Evolutionary conservation across 2,329 filamentous ascomycete species (phyloP), one percentile per base, ranked within the genome.

Genomic region (Trichoderma aggressivum): DNA sequence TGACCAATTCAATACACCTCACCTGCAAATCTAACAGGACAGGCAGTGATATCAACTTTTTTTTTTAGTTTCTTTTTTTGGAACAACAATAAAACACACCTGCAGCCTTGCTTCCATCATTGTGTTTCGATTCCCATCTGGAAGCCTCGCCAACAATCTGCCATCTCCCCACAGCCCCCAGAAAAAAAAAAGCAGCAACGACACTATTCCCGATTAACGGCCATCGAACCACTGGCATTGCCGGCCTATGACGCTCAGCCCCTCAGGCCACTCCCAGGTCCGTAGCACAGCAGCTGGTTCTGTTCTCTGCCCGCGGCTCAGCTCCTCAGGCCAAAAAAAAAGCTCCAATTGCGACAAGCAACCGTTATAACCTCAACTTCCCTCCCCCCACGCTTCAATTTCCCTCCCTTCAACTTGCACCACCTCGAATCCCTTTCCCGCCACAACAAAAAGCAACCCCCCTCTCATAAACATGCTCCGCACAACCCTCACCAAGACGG

Each of bases 391-490:
- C 67, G 32, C 72, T 72, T 72, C 72, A 73, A 58, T 71, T 53
- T 68, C 61, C 16, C 53, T 66, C 60, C 68, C 53, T 70, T 59
- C 47, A 34, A 59, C 58, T 67, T 53, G 18, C 73, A 71, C 11
- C n/a, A 59, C 55, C n/a, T 21, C 16, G 14, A 21, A 21, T 65
- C 53, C 70, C 67, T 64, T 69, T 71, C 30, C 30, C 61, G 56
- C 70, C 73, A 73, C 72, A 64, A 18, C 11, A 32, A 58, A 39
- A 66, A 43, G 43, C 18, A 34, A 32, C 2, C 32, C 28, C 28
- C 11, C 30, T 26, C 24, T 12, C 16, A 7, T n/a, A 28, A 81
- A 70, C 70, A 94, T 94, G 92, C 86, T 92, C 79, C 90, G 91
- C 80, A 89, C 90, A 80, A 82, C 86, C 75, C 81, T 90, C 78